These are phyloP conservation scores for Aspergillus sclerotialis DNA, from an alignment of 2,329 filamentous ascomycete species.

Conservation along the genomic window DNA sequence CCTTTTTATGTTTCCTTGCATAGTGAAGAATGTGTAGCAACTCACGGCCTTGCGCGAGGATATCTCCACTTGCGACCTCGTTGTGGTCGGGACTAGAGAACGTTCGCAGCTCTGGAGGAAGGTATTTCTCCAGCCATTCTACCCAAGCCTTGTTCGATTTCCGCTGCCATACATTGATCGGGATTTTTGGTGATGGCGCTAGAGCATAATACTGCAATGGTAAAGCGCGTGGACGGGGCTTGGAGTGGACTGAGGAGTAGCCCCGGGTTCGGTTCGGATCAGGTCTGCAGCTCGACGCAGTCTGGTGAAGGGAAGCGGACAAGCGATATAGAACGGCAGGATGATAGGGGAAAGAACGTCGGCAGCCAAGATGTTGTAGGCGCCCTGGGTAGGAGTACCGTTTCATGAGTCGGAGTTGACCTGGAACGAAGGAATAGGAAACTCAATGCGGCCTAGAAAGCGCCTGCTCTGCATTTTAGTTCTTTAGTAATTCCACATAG, in stretches of 20 bases:
- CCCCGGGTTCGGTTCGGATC: slow-evolving; percentile 9
- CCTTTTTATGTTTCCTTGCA: slow-evolving; percentile 20
- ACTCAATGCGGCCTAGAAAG: slow-evolving; percentile 16
- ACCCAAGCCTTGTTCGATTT: slow-evolving; percentile 28
- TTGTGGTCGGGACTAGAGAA: slow-evolving; percentile 5
- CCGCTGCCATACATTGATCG: slow-evolving; percentile 12
- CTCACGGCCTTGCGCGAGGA: slow-evolving; percentile 19
- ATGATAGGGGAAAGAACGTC: slow-evolving; percentile 12
- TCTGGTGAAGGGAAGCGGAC: slow-evolving; percentile 5
- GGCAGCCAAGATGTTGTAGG: slow-evolving; percentile 27
- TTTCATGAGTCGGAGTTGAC: slow-evolving; percentile 38
- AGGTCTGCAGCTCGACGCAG: slow-evolving; percentile 5
- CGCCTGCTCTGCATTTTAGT: slow-evolving; percentile 18
- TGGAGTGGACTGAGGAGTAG: slow-evolving; percentile 11
- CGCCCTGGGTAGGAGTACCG: slow-evolving; percentile 30
- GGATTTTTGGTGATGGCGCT: slow-evolving; percentile 8
- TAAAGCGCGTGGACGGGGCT: slow-evolving; percentile 12
- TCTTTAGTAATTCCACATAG: slow-evolving; percentile 11
- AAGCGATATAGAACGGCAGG: slow-evolving; percentile 5
- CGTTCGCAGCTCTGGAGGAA: slow-evolving; percentile 20
- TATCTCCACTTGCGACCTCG: slow-evolving; percentile 5
- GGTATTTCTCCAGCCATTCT: slow-evolving; percentile 24
- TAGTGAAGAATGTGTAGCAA: slow-evolving; percentile 25
- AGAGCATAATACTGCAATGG: slow-evolving; percentile 11
- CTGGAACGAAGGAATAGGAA: slow-evolving; percentile 20